A percentile compares a stretch with the other conserved stretches of the same genome.
Evolutionary conservation across 1,284 basidiomycete genomes (phyloP).

Genomic region (Marasmius oreades): DNA sequence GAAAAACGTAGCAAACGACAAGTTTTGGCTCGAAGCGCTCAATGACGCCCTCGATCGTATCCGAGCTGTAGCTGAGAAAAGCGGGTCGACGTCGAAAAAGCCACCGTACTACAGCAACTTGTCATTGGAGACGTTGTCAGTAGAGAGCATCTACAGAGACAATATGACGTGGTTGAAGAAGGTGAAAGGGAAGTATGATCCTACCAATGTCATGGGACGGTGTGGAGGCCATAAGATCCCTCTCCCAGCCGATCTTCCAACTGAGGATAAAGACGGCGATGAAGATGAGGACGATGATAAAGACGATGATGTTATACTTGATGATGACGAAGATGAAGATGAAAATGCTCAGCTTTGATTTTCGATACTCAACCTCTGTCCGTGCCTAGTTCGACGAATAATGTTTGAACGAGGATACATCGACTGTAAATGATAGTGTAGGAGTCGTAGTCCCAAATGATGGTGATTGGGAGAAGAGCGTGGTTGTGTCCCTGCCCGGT

Average conservation of each 20-base stretch:
- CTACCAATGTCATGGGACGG: conserved; percentile 5
- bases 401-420: no score
- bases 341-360: no score
- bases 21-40: conserved; percentile 22
- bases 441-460: no score
- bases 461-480: no score
- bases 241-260: neutral
- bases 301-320: no score
- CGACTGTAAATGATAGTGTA: no score
- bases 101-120: conserved; percentile 4
- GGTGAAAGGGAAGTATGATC: conserved; percentile 1
- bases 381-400: no score
- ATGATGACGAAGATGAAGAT: no score
- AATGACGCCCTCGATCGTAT: conserved; percentile 14
- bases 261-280: neutral
- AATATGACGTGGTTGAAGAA: conserved; percentile 5
- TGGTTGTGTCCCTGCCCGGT: no score
- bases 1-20: conserved; percentile 21
- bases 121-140: neutral
- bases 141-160: neutral
- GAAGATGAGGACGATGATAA: neutral
- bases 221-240: conserved; percentile 7
- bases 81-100: neutral
- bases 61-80: conserved; percentile 1
- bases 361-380: no score